These are phyloP conservation scores for Akanthomyces muscarius DNA, from an alignment of 2,329 filamentous ascomycete genomes.

Conservation along the genomic window DNA sequence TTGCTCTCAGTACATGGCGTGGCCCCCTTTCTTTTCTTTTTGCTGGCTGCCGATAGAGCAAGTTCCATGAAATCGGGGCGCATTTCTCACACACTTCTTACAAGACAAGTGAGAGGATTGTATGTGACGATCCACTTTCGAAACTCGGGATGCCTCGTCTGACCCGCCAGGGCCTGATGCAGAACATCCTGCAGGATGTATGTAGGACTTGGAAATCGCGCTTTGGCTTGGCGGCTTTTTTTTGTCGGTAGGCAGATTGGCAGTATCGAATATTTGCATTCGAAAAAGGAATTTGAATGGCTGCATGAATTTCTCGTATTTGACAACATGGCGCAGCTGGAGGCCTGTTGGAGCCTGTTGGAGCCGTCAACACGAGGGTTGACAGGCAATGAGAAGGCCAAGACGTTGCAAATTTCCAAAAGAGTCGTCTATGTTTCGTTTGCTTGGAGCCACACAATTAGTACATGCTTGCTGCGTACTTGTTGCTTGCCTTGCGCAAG, in stretches of 20 bases:
- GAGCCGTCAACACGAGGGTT: not conserved
- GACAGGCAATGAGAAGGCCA: not conserved
- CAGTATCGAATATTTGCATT: not conserved
- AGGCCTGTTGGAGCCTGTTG: not conserved
- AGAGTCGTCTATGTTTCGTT: not conserved
- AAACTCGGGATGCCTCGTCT: conserved; percentile 11
- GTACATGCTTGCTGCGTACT: not conserved
- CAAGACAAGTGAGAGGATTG: conserved; percentile 10
- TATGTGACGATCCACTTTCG: conserved; percentile 9
- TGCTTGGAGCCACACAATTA: not conserved
- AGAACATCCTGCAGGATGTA: not conserved
- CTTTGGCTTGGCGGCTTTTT: not conserved
- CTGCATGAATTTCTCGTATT: not conserved
- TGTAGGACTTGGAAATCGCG: not conserved
- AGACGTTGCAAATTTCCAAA: not conserved
- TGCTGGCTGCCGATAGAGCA: not conserved
- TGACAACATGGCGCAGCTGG: not conserved
- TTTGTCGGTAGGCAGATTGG: not conserved
- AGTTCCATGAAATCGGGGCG: conserved; percentile 3
- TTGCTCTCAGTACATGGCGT: no score
- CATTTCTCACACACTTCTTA: conserved; percentile 17
- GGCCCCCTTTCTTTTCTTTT: conserved; percentile 1
- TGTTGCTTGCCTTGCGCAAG: not conserved
- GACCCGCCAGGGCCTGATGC: not conserved
- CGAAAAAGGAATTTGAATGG: not conserved